Evolutionary conservation across 2,329 filamentous ascomycete genomes (phyloP).

Genomic region (Penicillium aurantiogriseum): DNA sequence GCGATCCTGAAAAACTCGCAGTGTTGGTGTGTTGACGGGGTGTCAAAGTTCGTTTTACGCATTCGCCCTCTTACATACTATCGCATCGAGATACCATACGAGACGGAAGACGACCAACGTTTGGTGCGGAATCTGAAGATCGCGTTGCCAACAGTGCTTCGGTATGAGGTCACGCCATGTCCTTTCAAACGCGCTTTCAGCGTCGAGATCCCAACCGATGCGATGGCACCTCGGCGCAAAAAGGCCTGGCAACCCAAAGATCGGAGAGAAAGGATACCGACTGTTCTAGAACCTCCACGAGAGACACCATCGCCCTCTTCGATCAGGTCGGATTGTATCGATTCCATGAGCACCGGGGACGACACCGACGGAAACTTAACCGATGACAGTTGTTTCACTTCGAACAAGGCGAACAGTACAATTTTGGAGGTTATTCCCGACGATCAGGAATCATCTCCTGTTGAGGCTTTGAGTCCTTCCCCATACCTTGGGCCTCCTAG

Average conservation of each 20-base stretch:
- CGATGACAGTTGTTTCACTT: conserved; percentile 30
- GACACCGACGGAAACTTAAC: conserved; percentile 35
- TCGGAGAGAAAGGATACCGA: conserved; percentile 41
- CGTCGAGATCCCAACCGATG: conserved; percentile 68
- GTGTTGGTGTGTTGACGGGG: conserved; percentile 88
- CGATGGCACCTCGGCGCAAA: conserved; percentile 63
- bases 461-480: conserved; percentile 9
- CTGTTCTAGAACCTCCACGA: conserved; percentile 8
- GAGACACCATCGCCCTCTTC: conserved; percentile 13
- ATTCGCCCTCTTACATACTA: conserved; percentile 83
- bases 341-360: conserved; percentile 31
- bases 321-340: conserved; percentile 18
- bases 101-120: conserved; percentile 60
- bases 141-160: conserved; percentile 69
- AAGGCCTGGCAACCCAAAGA: conserved; percentile 66
- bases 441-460: conserved; percentile 15
- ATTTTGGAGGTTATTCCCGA: conserved; percentile 26
- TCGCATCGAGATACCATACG: conserved; percentile 78
- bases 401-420: conserved; percentile 25
- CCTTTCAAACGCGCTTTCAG: conserved; percentile 78
- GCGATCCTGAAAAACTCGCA: conserved; percentile 87
- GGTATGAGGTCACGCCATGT: conserved; percentile 84
- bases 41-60: conserved; percentile 81
- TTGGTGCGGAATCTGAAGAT: conserved; percentile 66
- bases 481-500: conserved; percentile 11